Conservation (phyloP, 2,329 filamentous ascomycete genomes). For the Teratosphaeria zuluensis region DNA sequence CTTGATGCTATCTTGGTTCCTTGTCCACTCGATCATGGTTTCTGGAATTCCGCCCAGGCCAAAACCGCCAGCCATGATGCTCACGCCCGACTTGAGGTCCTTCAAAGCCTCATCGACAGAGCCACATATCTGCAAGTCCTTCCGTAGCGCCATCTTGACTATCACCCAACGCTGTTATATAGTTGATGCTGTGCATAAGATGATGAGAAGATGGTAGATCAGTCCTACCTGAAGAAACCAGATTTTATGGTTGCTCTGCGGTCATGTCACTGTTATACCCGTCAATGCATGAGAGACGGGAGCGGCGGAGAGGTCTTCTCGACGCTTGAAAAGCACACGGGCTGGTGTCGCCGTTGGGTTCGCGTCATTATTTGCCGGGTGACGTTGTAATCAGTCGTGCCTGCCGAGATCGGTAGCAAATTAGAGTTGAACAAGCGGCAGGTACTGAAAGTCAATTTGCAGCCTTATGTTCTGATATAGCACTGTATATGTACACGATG, state of each 20-base stretch:
- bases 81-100: too few relatives aligned
- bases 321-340: background rate
- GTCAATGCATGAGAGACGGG: background rate
- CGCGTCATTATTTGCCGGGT: background rate
- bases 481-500: too few relatives aligned
- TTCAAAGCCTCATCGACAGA: too few relatives aligned
- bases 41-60: too few relatives aligned
- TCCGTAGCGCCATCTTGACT: background rate
- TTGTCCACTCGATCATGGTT: too few relatives aligned
- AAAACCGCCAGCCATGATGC: too few relatives aligned
- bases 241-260: background rate
- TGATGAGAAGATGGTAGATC: background rate
- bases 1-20: too few relatives aligned
- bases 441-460: background rate
- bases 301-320: background rate
- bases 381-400: background rate
- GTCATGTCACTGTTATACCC: background rate
- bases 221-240: background rate
- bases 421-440: background rate
- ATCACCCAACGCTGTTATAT: background rate
- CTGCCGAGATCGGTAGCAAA: background rate
- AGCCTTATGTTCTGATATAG: background rate
- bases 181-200: background rate
- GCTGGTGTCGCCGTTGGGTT: background rate
- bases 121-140: slow-evolving; percentile 11